A percentile compares a stretch with the other conserved stretches of the same genome.
Conservation (phyloP, 2,329 filamentous ascomycete genomes). For the Cercospora citrullina region DNA sequence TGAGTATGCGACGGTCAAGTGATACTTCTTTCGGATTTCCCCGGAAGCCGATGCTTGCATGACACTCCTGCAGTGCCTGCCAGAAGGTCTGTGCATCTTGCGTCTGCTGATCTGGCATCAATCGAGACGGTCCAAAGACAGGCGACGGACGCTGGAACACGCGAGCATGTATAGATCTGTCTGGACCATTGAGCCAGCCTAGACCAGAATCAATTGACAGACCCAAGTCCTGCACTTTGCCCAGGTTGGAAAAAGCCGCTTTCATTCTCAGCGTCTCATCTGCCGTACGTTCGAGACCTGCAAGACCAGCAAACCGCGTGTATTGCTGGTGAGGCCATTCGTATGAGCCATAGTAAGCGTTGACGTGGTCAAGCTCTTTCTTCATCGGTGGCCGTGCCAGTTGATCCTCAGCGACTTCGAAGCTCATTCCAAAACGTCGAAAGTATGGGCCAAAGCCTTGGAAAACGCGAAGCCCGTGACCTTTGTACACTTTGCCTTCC, state of each 20-base stretch:
- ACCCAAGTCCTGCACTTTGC: constrained; percentile 61
- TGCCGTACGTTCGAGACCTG: constrained; percentile 61
- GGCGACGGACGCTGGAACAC: constrained; percentile 46
- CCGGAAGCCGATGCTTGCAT: constrained; percentile 19
- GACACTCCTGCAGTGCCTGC: constrained; percentile 30
- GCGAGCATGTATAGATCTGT: constrained; percentile 53
- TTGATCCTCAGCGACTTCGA: constrained; percentile 62
- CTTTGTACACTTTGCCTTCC: constrained; percentile 51
- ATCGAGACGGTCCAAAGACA: constrained; percentile 48
- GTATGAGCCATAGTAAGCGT: constrained; percentile 65
- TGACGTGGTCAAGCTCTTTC: constrained; percentile 54
- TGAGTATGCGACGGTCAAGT: constrained; percentile 22
- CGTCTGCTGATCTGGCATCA: constrained; percentile 22
- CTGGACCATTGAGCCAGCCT: constrained; percentile 65
- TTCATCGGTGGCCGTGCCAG: constrained; percentile 57
- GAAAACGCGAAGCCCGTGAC: constrained; percentile 63
- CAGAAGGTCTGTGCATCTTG: constrained; percentile 32
- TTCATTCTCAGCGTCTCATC: constrained; percentile 65
- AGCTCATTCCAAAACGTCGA: constrained; percentile 64
- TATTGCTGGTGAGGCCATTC: constrained; percentile 64
- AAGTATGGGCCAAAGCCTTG: constrained; percentile 62
- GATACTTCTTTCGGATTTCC: constrained; percentile 27
- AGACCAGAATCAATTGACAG: constrained; percentile 67
- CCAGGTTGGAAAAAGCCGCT: constrained; percentile 59
- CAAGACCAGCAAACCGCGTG: constrained; percentile 59